Conservation (phyloP, 805 yeast species). For the Saccharomycopsis vini region DNA sequence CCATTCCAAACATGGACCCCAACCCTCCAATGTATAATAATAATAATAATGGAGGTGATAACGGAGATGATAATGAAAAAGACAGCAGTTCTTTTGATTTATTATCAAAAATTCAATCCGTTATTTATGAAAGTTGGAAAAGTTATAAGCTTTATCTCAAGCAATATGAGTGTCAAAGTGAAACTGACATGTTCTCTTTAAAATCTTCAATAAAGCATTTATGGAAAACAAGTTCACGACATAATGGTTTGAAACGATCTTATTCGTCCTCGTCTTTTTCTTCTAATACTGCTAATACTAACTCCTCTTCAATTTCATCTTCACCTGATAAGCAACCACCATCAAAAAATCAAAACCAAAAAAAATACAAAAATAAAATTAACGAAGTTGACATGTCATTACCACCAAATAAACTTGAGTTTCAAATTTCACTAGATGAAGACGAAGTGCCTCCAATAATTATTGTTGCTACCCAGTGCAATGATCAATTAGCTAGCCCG, state of each 20-base stretch:
- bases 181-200: slow-evolving; percentile 17
- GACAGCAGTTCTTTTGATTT: slow-evolving; percentile 9
- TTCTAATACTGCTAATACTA: too few relatives aligned
- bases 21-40: slow-evolving; percentile 52
- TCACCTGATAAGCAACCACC: too few relatives aligned
- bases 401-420: slow-evolving; percentile 3
- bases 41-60: background rate
- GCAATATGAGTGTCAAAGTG: slow-evolving; percentile 7
- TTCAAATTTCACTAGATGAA: slow-evolving; percentile 2
- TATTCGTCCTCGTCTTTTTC: too few relatives aligned
- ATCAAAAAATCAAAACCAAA: too few relatives aligned
- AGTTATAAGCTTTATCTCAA: slow-evolving; percentile 13
- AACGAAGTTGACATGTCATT: background rate
- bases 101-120: slow-evolving; percentile 4
- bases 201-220: slow-evolving; percentile 17
- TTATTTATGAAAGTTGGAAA: slow-evolving; percentile 16
- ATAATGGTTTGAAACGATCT: too few relatives aligned
- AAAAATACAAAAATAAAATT: background rate
- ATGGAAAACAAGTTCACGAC: slow-evolving; percentile 11
- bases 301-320: too few relatives aligned
- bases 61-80: too few relatives aligned
- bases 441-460: slow-evolving; percentile 51
- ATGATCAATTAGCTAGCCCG: slow-evolving; percentile 53
- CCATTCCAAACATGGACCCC: slow-evolving; percentile 55
- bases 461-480: slow-evolving; percentile 55